Evolutionary conservation across 495 filamentous ascomycete genomes (phyloP), one percentile per base, ranked within the genome.

Genomic region (Penicillium cosmopolitanum): DNA sequence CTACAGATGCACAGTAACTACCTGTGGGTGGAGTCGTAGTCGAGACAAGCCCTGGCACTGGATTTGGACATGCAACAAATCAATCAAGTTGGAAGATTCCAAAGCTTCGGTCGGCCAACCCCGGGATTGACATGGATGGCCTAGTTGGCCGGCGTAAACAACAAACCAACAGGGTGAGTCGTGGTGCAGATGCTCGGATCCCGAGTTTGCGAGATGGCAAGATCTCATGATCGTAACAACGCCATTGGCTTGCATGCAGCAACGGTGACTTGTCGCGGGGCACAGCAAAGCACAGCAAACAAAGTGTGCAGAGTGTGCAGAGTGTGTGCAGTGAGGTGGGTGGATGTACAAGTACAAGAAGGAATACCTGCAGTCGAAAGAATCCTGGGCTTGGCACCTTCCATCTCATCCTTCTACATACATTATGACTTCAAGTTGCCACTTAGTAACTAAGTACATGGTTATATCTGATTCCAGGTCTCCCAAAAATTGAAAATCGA

Each of bases 401-500:
- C 11, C 36, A 38, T 9, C 10, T n/a, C 15, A 38, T 31, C 28
- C 9, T 38, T 1, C 36, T 36, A 36, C 34, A 36, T 36, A 38
- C 36, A 36, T 36, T 6, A 10, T 13, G 9, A 13, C 34, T 36
- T 21, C 19, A 21, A 21, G 19, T 10, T 36, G 34, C 34, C 10
- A 36, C 23, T 23, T 4, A 23, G 23, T 23, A 21, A 21, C 19
- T 21, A 3, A 23, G 23, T 23, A 23, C 23, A 23, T 4, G 3
- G 4, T 23, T 23, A 43, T 18, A 52, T 28, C 25, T 53, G 57
- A 34, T 54, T 59, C 40, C 57, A 59, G 5, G 51, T 42, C 43
- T 75, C 66, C 73, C 73, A 75, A 19, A 73, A 65, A 50, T 64
- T 62, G 42, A 72, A 68, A 13, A 67, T 62, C 0, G 67, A 71